These are phyloP conservation scores for Puccinia brachypodii DNA, from an alignment of 1,284 basidiomycete genomes.

Conservation along the genomic window DNA sequence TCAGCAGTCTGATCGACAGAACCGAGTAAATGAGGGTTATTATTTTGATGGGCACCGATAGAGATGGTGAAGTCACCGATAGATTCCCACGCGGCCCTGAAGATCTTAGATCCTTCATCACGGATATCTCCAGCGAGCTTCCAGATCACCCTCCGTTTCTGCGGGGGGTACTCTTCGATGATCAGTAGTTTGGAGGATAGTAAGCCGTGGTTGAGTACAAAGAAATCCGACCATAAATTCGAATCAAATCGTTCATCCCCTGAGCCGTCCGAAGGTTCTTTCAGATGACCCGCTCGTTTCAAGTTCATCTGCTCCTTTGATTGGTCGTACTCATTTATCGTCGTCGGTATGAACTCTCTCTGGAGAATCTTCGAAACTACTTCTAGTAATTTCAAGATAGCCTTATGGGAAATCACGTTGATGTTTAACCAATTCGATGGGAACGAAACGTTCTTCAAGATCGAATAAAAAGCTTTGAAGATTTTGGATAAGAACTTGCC, in stretches of 20 bases:
- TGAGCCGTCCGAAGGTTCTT: slow-evolving; percentile 61
- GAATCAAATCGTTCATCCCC: slow-evolving; percentile 66
- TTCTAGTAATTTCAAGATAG: slow-evolving; percentile 83
- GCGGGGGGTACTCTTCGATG: slow-evolving; percentile 89
- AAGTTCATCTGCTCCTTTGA: background rate
- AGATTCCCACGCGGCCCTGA: slow-evolving; percentile 81
- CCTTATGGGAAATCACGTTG: slow-evolving; percentile 83
- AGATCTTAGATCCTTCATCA: slow-evolving; percentile 82
- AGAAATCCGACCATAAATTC: slow-evolving; percentile 75
- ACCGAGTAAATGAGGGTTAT: slow-evolving; percentile 62
- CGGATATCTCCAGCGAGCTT: slow-evolving; percentile 89
- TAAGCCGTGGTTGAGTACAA: slow-evolving; percentile 78
- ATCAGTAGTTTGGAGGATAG: slow-evolving; percentile 85
- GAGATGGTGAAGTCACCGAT: slow-evolving; percentile 61
- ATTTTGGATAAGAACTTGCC: slow-evolving; percentile 71
- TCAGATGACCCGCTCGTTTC: slow-evolving; percentile 51
- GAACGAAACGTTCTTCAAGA: slow-evolving; percentile 84
- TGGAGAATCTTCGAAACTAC: slow-evolving; percentile 75
- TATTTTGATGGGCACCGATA: slow-evolving; percentile 57
- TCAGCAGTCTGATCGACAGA: background rate
- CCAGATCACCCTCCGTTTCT: slow-evolving; percentile 95
- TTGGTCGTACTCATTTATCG: background rate
- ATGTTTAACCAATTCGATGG: slow-evolving; percentile 89
- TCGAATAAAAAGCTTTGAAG: slow-evolving; percentile 78
- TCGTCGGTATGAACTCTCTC: slow-evolving; percentile 72